Conservation (phyloP, 192 early-diverging fungal genomes). For the Kappamyces sp. region DNA sequence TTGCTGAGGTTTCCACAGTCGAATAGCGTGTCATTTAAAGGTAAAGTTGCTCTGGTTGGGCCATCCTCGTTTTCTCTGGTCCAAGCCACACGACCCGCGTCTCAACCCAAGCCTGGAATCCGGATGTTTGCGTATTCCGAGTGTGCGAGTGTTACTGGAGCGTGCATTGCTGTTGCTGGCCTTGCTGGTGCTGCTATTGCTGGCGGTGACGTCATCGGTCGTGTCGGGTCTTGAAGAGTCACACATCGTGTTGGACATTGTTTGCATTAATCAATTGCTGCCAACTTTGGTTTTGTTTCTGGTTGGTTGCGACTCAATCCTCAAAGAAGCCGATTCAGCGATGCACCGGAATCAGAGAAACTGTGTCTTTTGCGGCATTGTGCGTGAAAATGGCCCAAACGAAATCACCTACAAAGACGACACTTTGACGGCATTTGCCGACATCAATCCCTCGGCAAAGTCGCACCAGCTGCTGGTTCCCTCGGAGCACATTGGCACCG, state of each 20-base stretch:
- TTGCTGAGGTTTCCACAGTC: not conserved
- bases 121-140: too few species aligned
- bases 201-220: too few species aligned
- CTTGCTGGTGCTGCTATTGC: too few species aligned
- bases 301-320: conserved; percentile 4
- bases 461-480: conserved; percentile 5
- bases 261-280: conserved; percentile 12
- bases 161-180: too few species aligned
- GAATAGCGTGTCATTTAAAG: not conserved
- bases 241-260: conserved; percentile 7
- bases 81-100: too few species aligned
- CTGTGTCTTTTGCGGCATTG: conserved; percentile 16
- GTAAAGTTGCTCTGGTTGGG: not conserved
- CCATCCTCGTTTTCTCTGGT: too few species aligned
- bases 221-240: not conserved
- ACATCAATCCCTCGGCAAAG: not conserved
- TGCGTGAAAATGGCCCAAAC: conserved; percentile 13
- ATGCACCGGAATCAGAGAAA: not conserved
- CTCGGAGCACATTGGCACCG: too few species aligned
- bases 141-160: too few species aligned
- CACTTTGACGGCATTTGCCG: conserved; percentile 3
- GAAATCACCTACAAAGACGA: conserved; percentile 9
- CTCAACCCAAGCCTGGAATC: too few species aligned
- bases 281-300: conserved; percentile 3
- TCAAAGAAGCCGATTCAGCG: too few species aligned